Percentiles rank a stretch among this genome's conserved stretches.
Evolutionary conservation across 2,329 filamentous ascomycete genomes (phyloP).

Genomic region (Sporothrix sp.): DNA sequence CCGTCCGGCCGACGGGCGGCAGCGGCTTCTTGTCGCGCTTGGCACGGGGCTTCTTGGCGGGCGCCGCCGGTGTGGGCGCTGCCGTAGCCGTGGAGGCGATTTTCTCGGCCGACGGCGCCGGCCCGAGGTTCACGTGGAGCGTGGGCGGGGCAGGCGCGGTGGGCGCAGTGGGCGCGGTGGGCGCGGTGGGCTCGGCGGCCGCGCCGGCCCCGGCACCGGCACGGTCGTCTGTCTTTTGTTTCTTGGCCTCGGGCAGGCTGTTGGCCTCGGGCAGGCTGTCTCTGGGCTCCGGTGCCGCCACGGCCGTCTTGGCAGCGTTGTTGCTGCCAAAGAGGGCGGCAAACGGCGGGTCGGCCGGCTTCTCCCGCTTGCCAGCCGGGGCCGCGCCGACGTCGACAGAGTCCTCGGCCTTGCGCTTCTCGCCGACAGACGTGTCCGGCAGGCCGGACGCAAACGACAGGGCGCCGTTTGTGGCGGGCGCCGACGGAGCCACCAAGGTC

Average conservation of each 20-base stretch:
- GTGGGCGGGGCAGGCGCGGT: neutral
- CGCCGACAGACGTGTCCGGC: slow-evolving; percentile 5
- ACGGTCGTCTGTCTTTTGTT: slow-evolving; percentile 13
- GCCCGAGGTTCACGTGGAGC: neutral
- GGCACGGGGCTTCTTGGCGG: slow-evolving; percentile 18
- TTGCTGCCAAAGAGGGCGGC: neutral
- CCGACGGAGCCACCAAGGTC: neutral
- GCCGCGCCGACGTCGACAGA: neutral
- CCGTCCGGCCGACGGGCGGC: slow-evolving; percentile 26
- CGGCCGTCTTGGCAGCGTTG: neutral
- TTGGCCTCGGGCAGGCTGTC: neutral
- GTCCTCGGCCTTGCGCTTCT: slow-evolving; percentile 21
- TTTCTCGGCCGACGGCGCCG: neutral
- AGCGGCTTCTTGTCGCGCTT: slow-evolving; percentile 22
- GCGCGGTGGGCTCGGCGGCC: neutral
- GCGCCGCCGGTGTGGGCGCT: neutral
- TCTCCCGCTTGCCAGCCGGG: neutral
- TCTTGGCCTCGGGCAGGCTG: slow-evolving; percentile 14
- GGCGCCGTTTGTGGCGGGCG: neutral
- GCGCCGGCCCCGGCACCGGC: neutral
- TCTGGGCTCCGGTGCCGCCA: no score
- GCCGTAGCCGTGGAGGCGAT: neutral
- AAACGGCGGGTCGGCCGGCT: neutral
- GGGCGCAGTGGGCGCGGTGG: neutral
- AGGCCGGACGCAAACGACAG: neutral